Base-by-base conservation (phyloP, 75 land plant species). In the Selaginella tamariscina region DNA sequence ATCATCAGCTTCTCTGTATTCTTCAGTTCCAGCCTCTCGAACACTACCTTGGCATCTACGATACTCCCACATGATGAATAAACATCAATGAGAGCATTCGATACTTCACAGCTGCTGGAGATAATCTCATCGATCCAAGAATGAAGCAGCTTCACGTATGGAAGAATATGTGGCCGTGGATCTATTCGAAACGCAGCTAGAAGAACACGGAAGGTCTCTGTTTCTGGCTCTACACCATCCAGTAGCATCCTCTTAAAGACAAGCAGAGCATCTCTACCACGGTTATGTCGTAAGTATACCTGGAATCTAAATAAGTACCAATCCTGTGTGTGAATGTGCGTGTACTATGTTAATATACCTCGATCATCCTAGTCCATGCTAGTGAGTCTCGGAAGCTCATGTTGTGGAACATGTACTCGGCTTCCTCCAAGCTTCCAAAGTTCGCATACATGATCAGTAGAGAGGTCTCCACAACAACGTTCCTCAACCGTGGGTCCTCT, bases 1-100 rank as follows among this genome's bases (percentile, higher is more conserved):
- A 73, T 73, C 32, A 73, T 44, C 31, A 72, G 24, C 31, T 71
- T 70, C 29, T 68, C 74, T 30, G 69, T 31, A 28, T 32, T 54
- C 33, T 33, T n/a, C 2, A 31, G 9, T 0, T 1, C 33, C 55
- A 73, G 22, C 30, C 9, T 68, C 32, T 33, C 27, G 32, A 71
- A 71, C 27, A 68, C 13, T 2, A 24, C 27, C 0, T n/a, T 27
- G 1, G 72, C 72, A 68, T 71, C 71, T 18, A 21, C 71, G n/a
- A 32, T 26, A 21, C 44, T 68, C 22, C 72, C 72, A 67, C 73
- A 71, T 30, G 66, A 27, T 1, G 72, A 71, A 68, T 68, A 71
- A 33, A 71, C 31, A 24, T 68, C 33, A 30, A 71, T 44, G 30
- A 71, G 72, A 69, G 72, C 72, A 54, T 54, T 39, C 49, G 49